Conservation (phyloP, 2,329 filamentous ascomycete genomes). For the Scytalidium lignicola region DNA sequence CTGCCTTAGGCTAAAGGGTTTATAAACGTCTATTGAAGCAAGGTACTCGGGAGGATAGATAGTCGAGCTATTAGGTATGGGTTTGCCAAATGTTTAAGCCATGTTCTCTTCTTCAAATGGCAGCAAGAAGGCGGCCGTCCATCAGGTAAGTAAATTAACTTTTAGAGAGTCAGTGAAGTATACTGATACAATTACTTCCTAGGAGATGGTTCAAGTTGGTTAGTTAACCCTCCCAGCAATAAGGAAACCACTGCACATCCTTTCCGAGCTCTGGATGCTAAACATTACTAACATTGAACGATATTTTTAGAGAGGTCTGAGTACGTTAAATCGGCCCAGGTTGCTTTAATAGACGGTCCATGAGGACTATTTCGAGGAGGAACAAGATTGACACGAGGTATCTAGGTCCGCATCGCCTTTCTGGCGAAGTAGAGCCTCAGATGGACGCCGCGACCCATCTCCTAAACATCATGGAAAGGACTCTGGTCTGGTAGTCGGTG, state of each 20-base stretch:
- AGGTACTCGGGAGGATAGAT: neutral
- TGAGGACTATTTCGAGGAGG: neutral
- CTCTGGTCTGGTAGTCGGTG: constrained; percentile 76
- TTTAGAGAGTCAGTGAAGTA: constrained; percentile 6
- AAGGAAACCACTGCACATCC: neutral
- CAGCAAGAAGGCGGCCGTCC: constrained; percentile 65
- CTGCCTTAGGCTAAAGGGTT: neutral
- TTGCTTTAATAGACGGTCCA: neutral
- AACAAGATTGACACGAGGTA: constrained; percentile 14
- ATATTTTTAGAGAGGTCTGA: constrained; percentile 52
- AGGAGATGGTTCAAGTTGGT: constrained; percentile 99
- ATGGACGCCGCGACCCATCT: constrained; percentile 49
- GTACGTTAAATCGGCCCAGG: constrained; percentile 39
- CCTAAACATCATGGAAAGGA: constrained; percentile 53
- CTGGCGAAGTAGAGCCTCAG: constrained; percentile 61
- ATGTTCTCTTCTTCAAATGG: constrained; percentile 63
- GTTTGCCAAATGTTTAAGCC: constrained; percentile 5
- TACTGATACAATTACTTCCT: constrained; percentile 25
- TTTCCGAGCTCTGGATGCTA: constrained; percentile 2
- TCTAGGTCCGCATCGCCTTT: constrained; percentile 81
- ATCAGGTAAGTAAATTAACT: constrained; percentile 53
- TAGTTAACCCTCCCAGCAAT: constrained; percentile 41
- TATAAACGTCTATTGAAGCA: neutral
- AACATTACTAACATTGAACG: constrained; percentile 12
- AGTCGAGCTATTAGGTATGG: constrained; percentile 1